Percentiles rank a stretch among this genome's conserved stretches.
phyloP scores from a whole-genome alignment of 352 stramenopile genomes.

The Globisporangium abappressorium region DNA sequence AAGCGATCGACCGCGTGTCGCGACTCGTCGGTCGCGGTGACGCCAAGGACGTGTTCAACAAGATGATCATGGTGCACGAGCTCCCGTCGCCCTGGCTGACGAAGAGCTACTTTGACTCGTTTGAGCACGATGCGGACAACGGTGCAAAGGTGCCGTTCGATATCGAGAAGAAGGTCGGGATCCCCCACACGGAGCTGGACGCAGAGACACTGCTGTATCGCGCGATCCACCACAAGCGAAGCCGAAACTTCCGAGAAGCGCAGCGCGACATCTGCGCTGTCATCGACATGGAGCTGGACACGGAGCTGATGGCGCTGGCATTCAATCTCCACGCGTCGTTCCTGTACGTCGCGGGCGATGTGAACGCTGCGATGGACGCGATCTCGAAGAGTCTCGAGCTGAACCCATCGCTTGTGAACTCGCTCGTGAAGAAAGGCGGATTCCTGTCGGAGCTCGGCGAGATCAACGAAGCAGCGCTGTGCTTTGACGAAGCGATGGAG shows the following conservation, averaged over 20 bases:
- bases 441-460: constrained; percentile 78
- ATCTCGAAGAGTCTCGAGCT: constrained; percentile 63
- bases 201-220: constrained; percentile 53
- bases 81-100: constrained; percentile 76
- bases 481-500: constrained; percentile 62
- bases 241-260: constrained; percentile 42
- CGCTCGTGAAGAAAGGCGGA: constrained; percentile 76
- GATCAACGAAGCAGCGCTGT: constrained; percentile 52
- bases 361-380: constrained; percentile 60
- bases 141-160: constrained; percentile 52
- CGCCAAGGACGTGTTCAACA: constrained; percentile 64
- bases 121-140: constrained; percentile 76
- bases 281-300: constrained; percentile 37
- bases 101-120: constrained; percentile 84
- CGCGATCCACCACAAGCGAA: constrained; percentile 68
- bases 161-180: constrained; percentile 49
- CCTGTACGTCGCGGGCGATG: constrained; percentile 75
- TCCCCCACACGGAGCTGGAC: constrained; percentile 42
- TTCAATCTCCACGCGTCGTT: constrained; percentile 82
- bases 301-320: constrained; percentile 44
- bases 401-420: constrained; percentile 53
- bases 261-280: constrained; percentile 46
- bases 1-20: constrained; percentile 72
- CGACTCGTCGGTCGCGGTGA: constrained; percentile 58
- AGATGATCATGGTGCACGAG: constrained; percentile 72